Base-by-base conservation (phyloP, 345 rosid species). In the Aegle marmelos region DNA sequence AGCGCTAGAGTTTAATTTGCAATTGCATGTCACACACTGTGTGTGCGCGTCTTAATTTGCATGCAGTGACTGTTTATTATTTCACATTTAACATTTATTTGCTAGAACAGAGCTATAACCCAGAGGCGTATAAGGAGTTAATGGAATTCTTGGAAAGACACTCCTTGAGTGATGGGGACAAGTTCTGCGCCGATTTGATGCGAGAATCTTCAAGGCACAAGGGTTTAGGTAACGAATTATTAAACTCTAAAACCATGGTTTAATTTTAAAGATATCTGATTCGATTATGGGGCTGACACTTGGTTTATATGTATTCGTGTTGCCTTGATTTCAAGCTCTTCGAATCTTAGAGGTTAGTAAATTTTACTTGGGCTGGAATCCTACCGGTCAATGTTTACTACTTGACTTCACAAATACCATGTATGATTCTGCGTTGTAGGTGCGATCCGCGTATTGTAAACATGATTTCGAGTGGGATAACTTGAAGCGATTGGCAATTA, bases 401-500 rank as follows among this genome's bases (percentile, higher is more conserved):
- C 2, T 53, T 30, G 14, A 27, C 19, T 48, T 28, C 1, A 45
- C 50, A 21, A n/a, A 5, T 61, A 41, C 22, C 31, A 7, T 45
- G 50, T 45, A 45, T 72, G 53, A 14, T 24, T 14, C 76, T 30
- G 62, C 61, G 22, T 41, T 17, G 39, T 54, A 94, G 98, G 98
- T 95, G 45, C 91, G 95, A 31, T 89, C 98, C 31, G 94, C 94
- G 22, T 93, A 95, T 24, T 89, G 94, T 74, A 90, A 93, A 79
- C 81, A 70, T n/a, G 97, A 93, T 85, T 95, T 95, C 22, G 98
- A 93, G 82, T 89, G 98, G 98, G 97, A 90, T 76, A 93, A 93
- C 78, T 45, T 91, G 79, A 72, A 87, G 76, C 86, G 87, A 31
- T 80, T 95, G 28, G 80, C 93, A 68, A 60, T 81, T 50, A 84